phyloP scores from a whole-genome alignment of 1,284 basidiomycete species.

The Bjerkandera adusta region DNA sequence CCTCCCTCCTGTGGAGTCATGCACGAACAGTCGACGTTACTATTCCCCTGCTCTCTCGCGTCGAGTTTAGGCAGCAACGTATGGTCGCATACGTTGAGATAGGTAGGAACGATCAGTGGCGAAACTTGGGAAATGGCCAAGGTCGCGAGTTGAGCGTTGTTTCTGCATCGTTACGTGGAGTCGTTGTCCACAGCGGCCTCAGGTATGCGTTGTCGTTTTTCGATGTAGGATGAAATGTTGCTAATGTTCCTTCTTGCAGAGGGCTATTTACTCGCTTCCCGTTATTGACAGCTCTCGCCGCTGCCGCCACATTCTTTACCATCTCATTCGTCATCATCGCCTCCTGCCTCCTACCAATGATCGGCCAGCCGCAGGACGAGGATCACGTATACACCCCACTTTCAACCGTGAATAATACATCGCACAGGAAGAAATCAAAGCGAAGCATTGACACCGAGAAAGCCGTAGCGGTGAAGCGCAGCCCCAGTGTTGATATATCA shows the following conservation, averaged over 20 bases:
- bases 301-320: conserved; percentile 49
- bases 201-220: conserved; percentile 39
- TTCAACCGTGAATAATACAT: too few species aligned
- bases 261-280: conserved; percentile 72
- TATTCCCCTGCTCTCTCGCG: conserved; percentile 53
- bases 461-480: too few species aligned
- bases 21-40: conserved; percentile 44
- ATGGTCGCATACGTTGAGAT: conserved; percentile 58
- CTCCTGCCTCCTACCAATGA: conserved; percentile 39
- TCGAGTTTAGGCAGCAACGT: conserved; percentile 44
- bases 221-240: neutral
- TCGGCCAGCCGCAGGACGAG: conserved; percentile 26
- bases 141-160: conserved; percentile 68
- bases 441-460: too few species aligned
- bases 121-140: conserved; percentile 57
- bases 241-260: conserved; percentile 35
- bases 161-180: conserved; percentile 57
- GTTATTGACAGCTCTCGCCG: conserved; percentile 43
- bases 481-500: too few species aligned
- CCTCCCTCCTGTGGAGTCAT: conserved; percentile 38
- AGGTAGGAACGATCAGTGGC: conserved; percentile 71
- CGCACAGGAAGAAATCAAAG: too few species aligned
- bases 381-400: too few species aligned
- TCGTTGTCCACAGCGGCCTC: conserved; percentile 60
- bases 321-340: conserved; percentile 49